Base-by-base conservation (phyloP, 768 basidiomycete species). In the Piloderma croceum region DNA sequence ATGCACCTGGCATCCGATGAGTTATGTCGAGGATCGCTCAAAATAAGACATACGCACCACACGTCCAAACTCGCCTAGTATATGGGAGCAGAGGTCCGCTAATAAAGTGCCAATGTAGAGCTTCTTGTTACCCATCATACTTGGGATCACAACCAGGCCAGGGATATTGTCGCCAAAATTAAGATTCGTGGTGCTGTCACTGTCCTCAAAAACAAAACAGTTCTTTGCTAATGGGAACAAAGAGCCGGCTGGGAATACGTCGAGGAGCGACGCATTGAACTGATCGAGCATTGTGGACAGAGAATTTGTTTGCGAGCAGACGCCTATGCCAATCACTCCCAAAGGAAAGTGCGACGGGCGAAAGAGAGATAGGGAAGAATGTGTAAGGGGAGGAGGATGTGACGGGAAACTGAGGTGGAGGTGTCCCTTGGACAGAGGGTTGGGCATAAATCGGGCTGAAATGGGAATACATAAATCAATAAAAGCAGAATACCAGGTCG, bases 91-190 rank as follows among this genome's bases (percentile, higher is more conserved):
- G 15, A 96, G 62, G 54, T 91, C 90, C 13, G 90, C 90, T 41
- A 99, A 63, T 31, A 97, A 64, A 13, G 90, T 90, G 22, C 89
- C 88, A 39, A 98, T 72, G 57, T 93, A 92, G 22, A 90, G 61
- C 50, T 79, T 84, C 59, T 90, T 88, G 52, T 93, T 90, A 5
- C 85, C 86, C 78, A 91, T 88, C 50, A 81, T 75, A 46, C 74
- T 78, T 3, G 91, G 92, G 36, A 96, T 86, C 20, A 89, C 70
- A 15, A 87, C 76, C 25, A 92, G 58, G 13, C 83, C 83, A 20
- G 76, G 69, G 11, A 77, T 64, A 38, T 64, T 69, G 38, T 78
- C 76, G 6, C 72, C 71, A 24, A 77, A 65, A 44, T 79, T 76
- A 22, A 77, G 61, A 45, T 76, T 74, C 5, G 74, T 68, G 19